Evolutionary conservation across 2,329 filamentous ascomycete species (phyloP).

Genomic region (Dactylonectria macrodidyma): DNA sequence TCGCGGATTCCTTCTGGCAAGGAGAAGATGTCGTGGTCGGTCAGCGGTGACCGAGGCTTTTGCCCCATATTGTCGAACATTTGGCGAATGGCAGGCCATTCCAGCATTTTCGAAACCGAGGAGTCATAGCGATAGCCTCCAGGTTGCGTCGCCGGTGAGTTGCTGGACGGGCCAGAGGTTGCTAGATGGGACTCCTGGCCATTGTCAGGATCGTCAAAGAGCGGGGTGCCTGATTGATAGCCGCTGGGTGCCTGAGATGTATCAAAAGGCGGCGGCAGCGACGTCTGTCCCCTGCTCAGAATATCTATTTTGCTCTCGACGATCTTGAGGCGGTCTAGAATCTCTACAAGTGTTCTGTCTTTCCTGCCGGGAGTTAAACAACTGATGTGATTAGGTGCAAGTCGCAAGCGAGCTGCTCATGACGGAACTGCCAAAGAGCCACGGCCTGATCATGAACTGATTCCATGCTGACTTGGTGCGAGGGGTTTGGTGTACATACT

Average conservation of each 20-base stretch:
- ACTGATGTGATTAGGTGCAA: slow-evolving; percentile 9
- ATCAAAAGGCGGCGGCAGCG: slow-evolving; percentile 35
- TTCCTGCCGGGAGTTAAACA: slow-evolving; percentile 61
- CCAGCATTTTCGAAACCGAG: slow-evolving; percentile 44
- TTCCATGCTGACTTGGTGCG: slow-evolving; percentile 17
- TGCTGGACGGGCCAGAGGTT: slow-evolving; percentile 39
- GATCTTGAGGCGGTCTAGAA: slow-evolving; percentile 68
- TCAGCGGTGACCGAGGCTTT: slow-evolving; percentile 37
- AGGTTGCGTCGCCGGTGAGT: slow-evolving; percentile 35
- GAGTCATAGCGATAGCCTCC: slow-evolving; percentile 49
- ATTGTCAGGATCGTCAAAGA: slow-evolving; percentile 42
- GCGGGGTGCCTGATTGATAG: slow-evolving; percentile 39
- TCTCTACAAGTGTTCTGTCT: slow-evolving; percentile 74
- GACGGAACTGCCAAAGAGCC: slow-evolving; percentile 17
- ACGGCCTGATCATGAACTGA: slow-evolving; percentile 23
- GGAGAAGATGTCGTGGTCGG: slow-evolving; percentile 35
- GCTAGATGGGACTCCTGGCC: slow-evolving; percentile 38
- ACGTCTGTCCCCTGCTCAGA: slow-evolving; percentile 46
- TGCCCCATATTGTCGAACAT: slow-evolving; percentile 46
- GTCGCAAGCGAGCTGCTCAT: slow-evolving; percentile 13
- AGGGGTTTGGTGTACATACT: slow-evolving; percentile 61
- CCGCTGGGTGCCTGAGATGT: slow-evolving; percentile 39
- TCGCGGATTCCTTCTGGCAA: slow-evolving; percentile 42
- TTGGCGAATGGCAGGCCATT: slow-evolving; percentile 47
- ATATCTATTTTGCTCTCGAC: slow-evolving; percentile 71